Evolutionary conservation across 2,329 filamentous ascomycete genomes (phyloP).

Genomic region (Cladobotryum protrusum): DNA sequence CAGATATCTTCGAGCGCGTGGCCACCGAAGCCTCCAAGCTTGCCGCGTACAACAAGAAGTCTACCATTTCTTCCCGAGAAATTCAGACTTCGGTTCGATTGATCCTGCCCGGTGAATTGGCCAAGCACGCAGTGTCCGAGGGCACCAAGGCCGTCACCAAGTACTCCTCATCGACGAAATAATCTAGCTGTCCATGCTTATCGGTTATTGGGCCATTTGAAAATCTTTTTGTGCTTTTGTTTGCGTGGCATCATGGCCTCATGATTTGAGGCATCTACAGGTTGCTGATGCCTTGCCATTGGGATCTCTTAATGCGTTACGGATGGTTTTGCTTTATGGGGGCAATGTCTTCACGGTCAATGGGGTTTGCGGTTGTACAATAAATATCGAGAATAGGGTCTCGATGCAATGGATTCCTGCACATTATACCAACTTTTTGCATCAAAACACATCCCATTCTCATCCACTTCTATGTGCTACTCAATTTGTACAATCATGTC

Average conservation of each 20-base stretch:
- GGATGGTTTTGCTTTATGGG: slow-evolving; percentile 62
- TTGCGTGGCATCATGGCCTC: slow-evolving; percentile 54
- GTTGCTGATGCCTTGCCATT: slow-evolving; percentile 27
- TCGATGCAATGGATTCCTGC: slow-evolving; percentile 57
- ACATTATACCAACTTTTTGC: slow-evolving; percentile 38
- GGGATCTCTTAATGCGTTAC: slow-evolving; percentile 67
- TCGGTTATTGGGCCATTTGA: slow-evolving; percentile 51
- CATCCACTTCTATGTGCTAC: not conserved
- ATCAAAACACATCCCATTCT: not conserved
- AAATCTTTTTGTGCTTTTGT: slow-evolving; percentile 37
- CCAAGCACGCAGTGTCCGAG: slow-evolving; percentile 99
- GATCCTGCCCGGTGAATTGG: slow-evolving; percentile 96
- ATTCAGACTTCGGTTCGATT: slow-evolving; percentile 98
- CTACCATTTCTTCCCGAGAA: slow-evolving; percentile 97
- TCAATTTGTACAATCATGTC: slow-evolving; percentile 32
- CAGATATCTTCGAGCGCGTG: slow-evolving; percentile 98
- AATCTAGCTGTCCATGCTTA: slow-evolving; percentile 51
- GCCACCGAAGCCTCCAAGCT: slow-evolving; percentile 98
- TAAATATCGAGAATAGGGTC: slow-evolving; percentile 59
- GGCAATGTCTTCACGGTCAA: slow-evolving; percentile 65
- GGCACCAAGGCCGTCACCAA: slow-evolving; percentile 99
- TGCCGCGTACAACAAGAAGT: slow-evolving; percentile 99
- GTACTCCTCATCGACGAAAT: slow-evolving; percentile 99
- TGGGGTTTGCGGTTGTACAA: slow-evolving; percentile 69
- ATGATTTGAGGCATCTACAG: slow-evolving; percentile 47